Evolutionary conservation across 192 early-diverging fungal species (phyloP), one percentile per base, ranked within the genome.

Genomic region (Gonapodya sp.): DNA sequence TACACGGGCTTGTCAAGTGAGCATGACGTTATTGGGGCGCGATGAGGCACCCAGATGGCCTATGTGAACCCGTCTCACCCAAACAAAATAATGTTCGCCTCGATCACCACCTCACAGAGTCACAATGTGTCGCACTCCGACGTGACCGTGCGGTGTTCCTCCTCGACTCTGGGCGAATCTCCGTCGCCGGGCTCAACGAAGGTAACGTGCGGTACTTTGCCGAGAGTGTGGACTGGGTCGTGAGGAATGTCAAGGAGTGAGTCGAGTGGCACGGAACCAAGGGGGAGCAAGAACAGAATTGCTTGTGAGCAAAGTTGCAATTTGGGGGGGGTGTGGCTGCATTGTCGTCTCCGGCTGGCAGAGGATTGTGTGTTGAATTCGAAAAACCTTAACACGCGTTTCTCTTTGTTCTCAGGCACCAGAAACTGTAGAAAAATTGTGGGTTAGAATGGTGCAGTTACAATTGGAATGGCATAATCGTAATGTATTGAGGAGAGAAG

Each of bases 151-250:
- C 95, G 80, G 90, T 99, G 31, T 99, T 98, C 89, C 86, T 99
- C 79, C 98, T 96, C 79, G 88, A 91, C 79, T 95, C 97, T 82
- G 97, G 97, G 24, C 94, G 97, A 82, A 96, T 99, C 83, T 97
- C 96, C 36, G 94, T 99, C 84, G 96, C 97, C 80, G 97, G 97
- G 83, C 95, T 99, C 86, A 93, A 94, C 8, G 92, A 90, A 83
- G 86, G 88, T 78, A 99, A 98, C 86, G 97, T 99, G 87, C 89
- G 93, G 86, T 97, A 98, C 87, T 91, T 99, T 64, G 97, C 97
- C 73, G 92, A 96, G 86, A 64, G 46, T 64, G 8, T 64, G 8
- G 46, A 64, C 46, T 64, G 46, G 46, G 46, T 24, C 8, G 46
- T 64, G 8, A 64, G 46, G 46, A 64, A 64, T 24, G 46, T 64